Percentiles rank a stretch among this genome's conserved stretches.
These are phyloP conservation scores for Diaporthe velutina DNA, from an alignment of 2,329 filamentous ascomycete species.

Conservation along the genomic window DNA sequence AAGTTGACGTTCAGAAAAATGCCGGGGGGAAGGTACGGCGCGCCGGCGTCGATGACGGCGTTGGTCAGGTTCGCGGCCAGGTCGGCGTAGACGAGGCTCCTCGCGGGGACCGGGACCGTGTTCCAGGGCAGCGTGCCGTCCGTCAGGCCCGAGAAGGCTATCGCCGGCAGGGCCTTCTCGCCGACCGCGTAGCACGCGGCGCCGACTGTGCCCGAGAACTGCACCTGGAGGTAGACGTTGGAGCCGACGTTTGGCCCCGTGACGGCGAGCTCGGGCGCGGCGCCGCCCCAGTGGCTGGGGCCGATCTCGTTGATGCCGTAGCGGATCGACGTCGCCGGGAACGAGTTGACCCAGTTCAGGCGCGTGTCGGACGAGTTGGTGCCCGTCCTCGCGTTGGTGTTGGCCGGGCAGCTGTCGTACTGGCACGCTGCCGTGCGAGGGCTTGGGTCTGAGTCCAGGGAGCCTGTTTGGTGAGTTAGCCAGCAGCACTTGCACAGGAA, in stretches of 20 bases:
- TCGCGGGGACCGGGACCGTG: conserved; percentile 61
- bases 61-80: conserved; percentile 71
- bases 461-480: conserved; percentile 58
- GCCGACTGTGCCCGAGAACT: conserved; percentile 77
- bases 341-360: conserved; percentile 81
- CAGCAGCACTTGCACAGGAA: not conserved
- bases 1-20: conserved; percentile 80
- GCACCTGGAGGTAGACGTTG: conserved; percentile 69
- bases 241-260: conserved; percentile 71
- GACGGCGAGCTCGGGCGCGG: conserved; percentile 72
- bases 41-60: conserved; percentile 65
- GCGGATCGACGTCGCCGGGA: conserved; percentile 73
- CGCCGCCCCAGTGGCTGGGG: conserved; percentile 64
- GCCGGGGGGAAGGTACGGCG: conserved; percentile 72
- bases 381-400: conserved; percentile 66
- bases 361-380: conserved; percentile 67
- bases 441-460: conserved; percentile 61
- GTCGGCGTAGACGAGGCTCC: conserved; percentile 73
- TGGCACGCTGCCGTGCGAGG: conserved; percentile 66
- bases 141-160: conserved; percentile 74
- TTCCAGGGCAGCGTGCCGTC: conserved; percentile 67
- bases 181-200: conserved; percentile 70
- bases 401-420: conserved; percentile 71
- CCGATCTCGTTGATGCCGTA: conserved; percentile 71
- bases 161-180: conserved; percentile 69